Evolutionary conservation across 257 asterid species (phyloP).

Genomic region (Forsythia viridissima): DNA sequence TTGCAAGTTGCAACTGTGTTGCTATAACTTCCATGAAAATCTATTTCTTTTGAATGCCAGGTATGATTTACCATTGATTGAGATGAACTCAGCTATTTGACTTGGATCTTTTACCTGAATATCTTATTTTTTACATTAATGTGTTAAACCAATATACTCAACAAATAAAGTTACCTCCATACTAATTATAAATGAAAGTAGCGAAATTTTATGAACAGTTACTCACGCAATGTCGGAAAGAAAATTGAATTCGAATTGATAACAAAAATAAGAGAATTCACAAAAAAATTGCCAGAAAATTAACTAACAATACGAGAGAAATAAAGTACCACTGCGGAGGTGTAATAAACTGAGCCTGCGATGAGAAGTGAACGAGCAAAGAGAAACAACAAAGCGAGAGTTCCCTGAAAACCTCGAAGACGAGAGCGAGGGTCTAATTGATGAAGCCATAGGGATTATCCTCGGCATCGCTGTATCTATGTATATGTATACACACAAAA

Average conservation of each 20-base stretch:
- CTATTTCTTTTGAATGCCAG: too few species aligned
- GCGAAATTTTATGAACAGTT: not conserved
- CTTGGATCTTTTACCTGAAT: too few species aligned
- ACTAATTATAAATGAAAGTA: not conserved
- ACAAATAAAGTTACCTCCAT: not conserved
- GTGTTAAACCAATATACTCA: not conserved
- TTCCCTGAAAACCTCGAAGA: slow-evolving; percentile 35
- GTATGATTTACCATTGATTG: too few species aligned
- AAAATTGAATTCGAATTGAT: not conserved
- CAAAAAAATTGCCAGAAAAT: not conserved
- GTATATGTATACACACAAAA: not conserved
- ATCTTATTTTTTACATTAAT: too few species aligned
- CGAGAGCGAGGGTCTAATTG: slow-evolving; percentile 75
- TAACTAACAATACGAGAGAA: not conserved
- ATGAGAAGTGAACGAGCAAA: slow-evolving; percentile 28
- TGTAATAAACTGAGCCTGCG: slow-evolving; percentile 39
- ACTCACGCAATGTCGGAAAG: not conserved
- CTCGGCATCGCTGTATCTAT: slow-evolving; percentile 47
- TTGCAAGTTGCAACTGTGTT: too few species aligned
- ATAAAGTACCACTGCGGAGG: slow-evolving; percentile 48
- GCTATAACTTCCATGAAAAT: too few species aligned
- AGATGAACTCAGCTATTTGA: too few species aligned
- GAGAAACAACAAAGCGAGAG: slow-evolving; percentile 44
- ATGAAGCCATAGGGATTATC: slow-evolving; percentile 82
- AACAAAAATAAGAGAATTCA: not conserved